Evolutionary conservation across 2,329 filamentous ascomycete genomes (phyloP), one percentile per base, ranked within the genome.

Genomic region (Phoma sp.): DNA sequence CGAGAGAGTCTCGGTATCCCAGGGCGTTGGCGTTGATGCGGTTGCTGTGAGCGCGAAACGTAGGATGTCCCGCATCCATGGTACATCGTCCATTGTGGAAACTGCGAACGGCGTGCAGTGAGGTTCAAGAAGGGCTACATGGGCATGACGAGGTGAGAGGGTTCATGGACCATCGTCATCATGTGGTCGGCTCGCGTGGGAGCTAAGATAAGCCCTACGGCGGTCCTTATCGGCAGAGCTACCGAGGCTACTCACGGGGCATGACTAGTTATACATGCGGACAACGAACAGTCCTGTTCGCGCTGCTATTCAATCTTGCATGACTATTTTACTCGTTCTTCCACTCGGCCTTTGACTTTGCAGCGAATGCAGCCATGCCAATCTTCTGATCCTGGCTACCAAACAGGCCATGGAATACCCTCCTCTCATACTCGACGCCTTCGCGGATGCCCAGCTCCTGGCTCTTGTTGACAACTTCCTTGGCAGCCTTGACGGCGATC

Each of bases 401-500:
- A 79, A 99, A 99, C 69, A 97, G 72, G 21, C 87, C 84, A 77
- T 99, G 95, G 82, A 99, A 99, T 28, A 98, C 83, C 47, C 93
- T 85, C 72, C 95, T 84, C 84, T 99, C 95, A 77, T 87, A 98
- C 79, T 99, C 95, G 1, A 99, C 90, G 12, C 95, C 95, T 70
- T 98, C 95, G 65, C 90, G 81, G 55, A 99, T 79, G 3, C 88
- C 83, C 64, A 96, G 78, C 67, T 99, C 95, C 81, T 98, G 93
- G 76, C 92, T 96, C 87, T 97, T 98, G 76, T 98, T 96, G 50
- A 99, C 93, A n/a, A 95, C 93, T 82, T 99, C 95, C 83, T 99
- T 99, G 52, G 86, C 89, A 10, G 90, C 95, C 78, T 92, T 87
- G 53, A 96, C 86, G 1, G 93, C 90, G n/a, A 99, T 88, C 71